phyloP scores from a whole-genome alignment of 1,139 yeast genomes.

The Sugiyamaella novakii region DNA sequence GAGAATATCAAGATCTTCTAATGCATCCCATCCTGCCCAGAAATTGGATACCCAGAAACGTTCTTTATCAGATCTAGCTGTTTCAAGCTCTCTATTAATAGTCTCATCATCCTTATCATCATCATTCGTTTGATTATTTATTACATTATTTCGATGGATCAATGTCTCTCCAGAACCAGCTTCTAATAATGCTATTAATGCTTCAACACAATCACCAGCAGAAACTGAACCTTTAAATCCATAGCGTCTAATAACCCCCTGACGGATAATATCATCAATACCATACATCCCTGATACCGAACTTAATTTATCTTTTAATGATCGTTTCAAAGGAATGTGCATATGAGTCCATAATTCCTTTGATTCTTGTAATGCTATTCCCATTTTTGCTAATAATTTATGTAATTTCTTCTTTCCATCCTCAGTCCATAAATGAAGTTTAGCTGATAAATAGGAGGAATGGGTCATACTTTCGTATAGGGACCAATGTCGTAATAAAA shows the following conservation, averaged over 20 bases:
- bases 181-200: slow-evolving; percentile 82
- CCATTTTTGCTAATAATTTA: slow-evolving; percentile 95
- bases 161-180: slow-evolving; percentile 33
- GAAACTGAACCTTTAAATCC: slow-evolving; percentile 87
- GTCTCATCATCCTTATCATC: slow-evolving; percentile 21
- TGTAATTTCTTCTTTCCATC: slow-evolving; percentile 86
- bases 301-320: slow-evolving; percentile 66
- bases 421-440: slow-evolving; percentile 85
- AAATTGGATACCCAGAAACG: slow-evolving; percentile 75
- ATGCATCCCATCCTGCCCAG: slow-evolving; percentile 95
- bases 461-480: slow-evolving; percentile 87
- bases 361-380: slow-evolving; percentile 83
- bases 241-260: slow-evolving; percentile 81
- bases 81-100: slow-evolving; percentile 6
- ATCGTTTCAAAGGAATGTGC: slow-evolving; percentile 77
- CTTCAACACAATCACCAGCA: slow-evolving; percentile 92
- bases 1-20: slow-evolving; percentile 64
- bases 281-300: slow-evolving; percentile 77
- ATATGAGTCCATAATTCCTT: slow-evolving; percentile 92
- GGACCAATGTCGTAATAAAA: slow-evolving; percentile 89
- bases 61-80: slow-evolving; percentile 13
- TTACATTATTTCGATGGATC: slow-evolving; percentile 12
- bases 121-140: slow-evolving; percentile 28
- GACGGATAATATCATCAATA: slow-evolving; percentile 77
- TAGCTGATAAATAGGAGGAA: slow-evolving; percentile 86